These are phyloP conservation scores for Pterulicium gracile DNA, from an alignment of 1,284 basidiomycete genomes.

Conservation along the genomic window DNA sequence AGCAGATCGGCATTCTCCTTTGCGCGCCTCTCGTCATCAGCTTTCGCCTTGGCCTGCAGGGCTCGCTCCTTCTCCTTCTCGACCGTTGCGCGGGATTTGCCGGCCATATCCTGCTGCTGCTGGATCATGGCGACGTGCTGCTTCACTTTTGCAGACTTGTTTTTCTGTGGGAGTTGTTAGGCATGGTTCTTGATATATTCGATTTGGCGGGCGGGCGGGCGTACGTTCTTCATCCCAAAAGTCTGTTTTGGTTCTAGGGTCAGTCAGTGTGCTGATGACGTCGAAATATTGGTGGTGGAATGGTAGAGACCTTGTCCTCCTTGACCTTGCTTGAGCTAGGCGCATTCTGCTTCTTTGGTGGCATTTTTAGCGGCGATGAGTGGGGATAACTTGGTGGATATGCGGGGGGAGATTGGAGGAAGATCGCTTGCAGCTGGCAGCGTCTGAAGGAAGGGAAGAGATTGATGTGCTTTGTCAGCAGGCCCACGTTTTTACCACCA, in stretches of 20 bases:
- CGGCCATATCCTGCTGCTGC: slow-evolving; percentile 57
- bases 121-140: slow-evolving; percentile 74
- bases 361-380: slow-evolving; percentile 34
- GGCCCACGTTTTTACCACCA: neutral
- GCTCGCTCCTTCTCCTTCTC: slow-evolving; percentile 84
- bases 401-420: neutral
- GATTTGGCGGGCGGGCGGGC: slow-evolving; percentile 15
- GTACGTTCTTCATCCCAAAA: slow-evolving; percentile 84
- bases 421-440: neutral
- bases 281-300: slow-evolving; percentile 7
- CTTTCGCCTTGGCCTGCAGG: slow-evolving; percentile 65
- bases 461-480: neutral
- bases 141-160: slow-evolving; percentile 90
- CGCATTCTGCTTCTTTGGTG: slow-evolving; percentile 52
- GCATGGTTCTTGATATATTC: slow-evolving; percentile 3
- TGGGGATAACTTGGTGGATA: neutral
- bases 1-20: slow-evolving; percentile 81
- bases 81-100: slow-evolving; percentile 68
- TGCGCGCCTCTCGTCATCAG: slow-evolving; percentile 74
- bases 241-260: slow-evolving; percentile 37
- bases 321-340: slow-evolving; percentile 47
- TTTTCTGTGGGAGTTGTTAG: slow-evolving; percentile 51
- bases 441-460: neutral
- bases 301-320: slow-evolving; percentile 51
- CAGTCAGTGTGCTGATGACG: slow-evolving; percentile 17